phyloP scores from a whole-genome alignment of 1,284 basidiomycete genomes.

The Coriolopsis trogii region DNA sequence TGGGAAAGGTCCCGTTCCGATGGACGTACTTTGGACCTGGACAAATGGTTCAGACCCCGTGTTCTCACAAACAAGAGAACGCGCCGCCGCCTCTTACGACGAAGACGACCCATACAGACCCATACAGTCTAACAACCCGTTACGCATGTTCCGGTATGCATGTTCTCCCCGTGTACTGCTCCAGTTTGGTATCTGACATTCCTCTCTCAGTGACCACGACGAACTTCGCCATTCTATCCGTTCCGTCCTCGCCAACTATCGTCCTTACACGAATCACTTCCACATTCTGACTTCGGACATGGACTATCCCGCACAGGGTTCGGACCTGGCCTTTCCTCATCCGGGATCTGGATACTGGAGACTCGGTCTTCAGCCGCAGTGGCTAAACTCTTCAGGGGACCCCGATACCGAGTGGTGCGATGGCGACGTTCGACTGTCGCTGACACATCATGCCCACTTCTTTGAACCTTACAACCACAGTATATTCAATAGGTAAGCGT shows the following conservation, averaged over 20 bases:
- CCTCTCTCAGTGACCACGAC: conserved; percentile 35
- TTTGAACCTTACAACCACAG: conserved; percentile 30
- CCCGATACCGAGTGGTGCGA: conserved; percentile 23
- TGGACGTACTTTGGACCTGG: conserved; percentile 37
- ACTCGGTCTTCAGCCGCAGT: conserved; percentile 31
- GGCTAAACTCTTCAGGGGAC: conserved; percentile 21
- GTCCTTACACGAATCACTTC: conserved; percentile 25
- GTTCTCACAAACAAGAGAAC: conserved; percentile 22
- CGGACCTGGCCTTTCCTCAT: conserved; percentile 20
- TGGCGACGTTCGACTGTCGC: conserved; percentile 26
- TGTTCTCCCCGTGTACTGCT: neutral
- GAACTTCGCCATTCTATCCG: conserved; percentile 35
- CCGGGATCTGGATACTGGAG: conserved; percentile 26
- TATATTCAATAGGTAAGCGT: conserved; percentile 33
- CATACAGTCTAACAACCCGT: conserved; percentile 21
- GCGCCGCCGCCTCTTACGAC: conserved; percentile 15
- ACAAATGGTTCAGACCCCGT: conserved; percentile 34
- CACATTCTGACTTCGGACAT: conserved; percentile 32
- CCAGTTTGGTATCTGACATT: neutral
- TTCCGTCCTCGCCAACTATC: conserved; percentile 32
- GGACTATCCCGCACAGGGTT: conserved; percentile 9
- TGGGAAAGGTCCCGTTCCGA: conserved; percentile 15
- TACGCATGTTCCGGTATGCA: conserved; percentile 31
- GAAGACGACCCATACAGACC: conserved; percentile 30
- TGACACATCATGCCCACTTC: conserved; percentile 32